Base-by-base conservation (phyloP, 345 rosid genomes). In the Brassica incana region DNA sequence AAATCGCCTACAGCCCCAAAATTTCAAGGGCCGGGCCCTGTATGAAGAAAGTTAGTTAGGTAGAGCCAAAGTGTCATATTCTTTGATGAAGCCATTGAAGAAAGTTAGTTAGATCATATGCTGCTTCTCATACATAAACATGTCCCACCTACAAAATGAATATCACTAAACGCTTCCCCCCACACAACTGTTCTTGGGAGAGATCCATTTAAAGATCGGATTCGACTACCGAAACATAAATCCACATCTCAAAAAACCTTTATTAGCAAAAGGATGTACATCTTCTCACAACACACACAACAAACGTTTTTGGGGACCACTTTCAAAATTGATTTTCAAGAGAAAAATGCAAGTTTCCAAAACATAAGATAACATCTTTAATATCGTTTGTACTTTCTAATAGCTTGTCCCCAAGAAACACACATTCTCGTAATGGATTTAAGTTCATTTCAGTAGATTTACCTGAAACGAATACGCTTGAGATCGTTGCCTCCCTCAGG, bases 381-480 rank as follows among this genome's bases (percentile, higher is more conserved):
- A 29, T 79, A 68, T 45, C 58, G 48, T 48, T 5, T 8, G 20
- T 78, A 67, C 33, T 79, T 68, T 68, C 63, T 73, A 48, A 50
- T 68, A 60, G 35, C 74, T 68, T 64, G 79, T 80, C 71, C 27
- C 74, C 71, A 62, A 69, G 66, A 68, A 63, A 36, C 77, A 74
- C 65, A 68, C 75, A 62, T 68, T 29, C 60, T 80, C 70, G 3
- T 27, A 27, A 27, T 27, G 30, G 30, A 27, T 3, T 27, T 27
- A 27, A 27, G 30, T 27, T 27, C 30, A 20, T 20, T 20, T 20
- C 23, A 20, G 23, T 20, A 20, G 23, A 20, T 20, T 20, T 89
- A 95, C 99, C 99, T 95, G 90, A 95, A 95, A 20, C 93, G 95
- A 69, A 95, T 93, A 77, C 96, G 82, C 84, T 89, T 92, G 71